Base-by-base conservation (phyloP, 371 early-diverging fungal species). In the Homolaphlyctis polyrhiza region DNA sequence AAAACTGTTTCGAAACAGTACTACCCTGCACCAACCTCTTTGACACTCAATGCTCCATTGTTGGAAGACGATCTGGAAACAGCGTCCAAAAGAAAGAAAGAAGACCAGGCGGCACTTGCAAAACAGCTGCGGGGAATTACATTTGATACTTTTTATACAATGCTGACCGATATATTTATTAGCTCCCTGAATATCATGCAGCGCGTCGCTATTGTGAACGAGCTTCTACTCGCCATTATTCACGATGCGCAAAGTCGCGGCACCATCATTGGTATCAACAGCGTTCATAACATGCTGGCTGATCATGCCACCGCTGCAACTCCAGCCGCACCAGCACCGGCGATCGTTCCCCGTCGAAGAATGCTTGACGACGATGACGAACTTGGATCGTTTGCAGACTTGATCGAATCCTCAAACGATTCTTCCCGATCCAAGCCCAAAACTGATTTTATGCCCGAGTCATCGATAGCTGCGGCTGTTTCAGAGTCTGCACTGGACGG, bases 61-160 rank as follows among this genome's bases (percentile, higher is more conserved):
- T 23, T 29, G 39, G n/a, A 47, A 25, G 18, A 18, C 3, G 68
- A 67, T 14, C 59, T 60, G 16, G 67, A 61, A 18, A 34, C 67
- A 0, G 58, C 67, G 0, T 50, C 59, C 16, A 68, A 63, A 1
- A 54, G 57, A 18, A 81, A 74, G 65, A 71, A 74, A 63, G 80
- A 84, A 62, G 75, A 76, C 51, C 78, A 79, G 68, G 78, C 69
- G 63, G 68, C 68, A 18, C 66, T 78, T 13, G 73, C 83, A 2
- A 68, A 66, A 35, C 74, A 74, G 35, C 69, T 84, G 35, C 66
- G 77, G 4, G 62, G 74, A 2, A 82, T 96, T 91, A 87, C 90
- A 2, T 87, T 95, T 65, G 87, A 91, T 49, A 75, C 87, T 2
- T 96, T 92, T 69, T 86, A 88, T 64, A 80, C 85, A 33, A 76